Evolutionary conservation across 208 protist species (phyloP).

Genomic region (Acanthamoeba sp.): DNA sequence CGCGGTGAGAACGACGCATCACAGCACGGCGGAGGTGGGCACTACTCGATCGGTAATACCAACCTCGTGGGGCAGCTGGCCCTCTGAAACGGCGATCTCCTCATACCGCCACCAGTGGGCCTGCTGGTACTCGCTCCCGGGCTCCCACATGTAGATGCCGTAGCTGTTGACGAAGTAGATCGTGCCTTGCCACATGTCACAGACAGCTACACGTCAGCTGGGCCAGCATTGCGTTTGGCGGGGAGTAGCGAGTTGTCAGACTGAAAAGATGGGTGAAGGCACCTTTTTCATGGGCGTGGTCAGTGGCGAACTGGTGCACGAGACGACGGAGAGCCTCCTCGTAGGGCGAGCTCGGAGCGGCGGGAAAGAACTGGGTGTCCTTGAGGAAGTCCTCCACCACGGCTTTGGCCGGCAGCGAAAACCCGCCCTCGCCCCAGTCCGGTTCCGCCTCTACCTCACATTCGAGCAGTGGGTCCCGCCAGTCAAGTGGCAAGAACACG

Average conservation of each 20-base stretch:
- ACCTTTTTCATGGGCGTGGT: neutral
- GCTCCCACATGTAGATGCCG: conserved; percentile 19
- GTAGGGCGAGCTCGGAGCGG: neutral
- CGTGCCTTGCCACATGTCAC: neutral
- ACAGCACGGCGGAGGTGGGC: neutral
- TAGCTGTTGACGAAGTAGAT: conserved; percentile 12
- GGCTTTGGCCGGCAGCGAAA: neutral
- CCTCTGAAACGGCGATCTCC: neutral
- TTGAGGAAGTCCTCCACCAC: neutral
- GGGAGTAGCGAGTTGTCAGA: neutral
- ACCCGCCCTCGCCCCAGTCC: conserved; percentile 23
- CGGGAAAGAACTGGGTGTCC: neutral
- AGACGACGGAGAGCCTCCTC: neutral
- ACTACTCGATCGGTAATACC: neutral
- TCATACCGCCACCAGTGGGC: neutral
- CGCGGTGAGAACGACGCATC: neutral
- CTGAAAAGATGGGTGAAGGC: neutral
- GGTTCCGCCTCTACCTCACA: neutral
- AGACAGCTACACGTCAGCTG: neutral
- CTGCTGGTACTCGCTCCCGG: neutral
- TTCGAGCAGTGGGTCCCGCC: neutral
- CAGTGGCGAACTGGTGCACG: neutral
- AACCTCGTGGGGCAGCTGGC: conserved; percentile 17
- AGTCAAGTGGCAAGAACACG: neutral
- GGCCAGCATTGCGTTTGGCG: too few species aligned